Evolutionary conservation across 129 eudicot genomes (phyloP), one percentile per base, ranked within the genome.

Genomic region (Arctium minus): DNA sequence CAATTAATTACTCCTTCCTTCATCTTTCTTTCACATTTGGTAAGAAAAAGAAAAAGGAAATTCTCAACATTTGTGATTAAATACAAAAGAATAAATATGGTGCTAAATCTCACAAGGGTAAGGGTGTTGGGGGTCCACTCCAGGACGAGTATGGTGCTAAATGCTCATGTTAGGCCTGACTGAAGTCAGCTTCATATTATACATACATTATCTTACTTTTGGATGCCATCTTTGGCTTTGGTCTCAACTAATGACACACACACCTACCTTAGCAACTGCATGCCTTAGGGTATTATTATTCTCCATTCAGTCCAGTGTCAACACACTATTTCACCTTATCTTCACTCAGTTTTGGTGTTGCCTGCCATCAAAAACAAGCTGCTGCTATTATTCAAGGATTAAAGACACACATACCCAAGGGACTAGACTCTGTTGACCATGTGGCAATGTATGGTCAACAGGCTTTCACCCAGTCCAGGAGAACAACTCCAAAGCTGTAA

Each of bases 271-370:
- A 15, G 92, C 94, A 85, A 88, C 93, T 22, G 27, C 27, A 22
- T 71, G 92, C 91, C 87, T 89, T 90, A 72, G 92, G 97, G 88
- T 22, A 22, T 22, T 22, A 22, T 22, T 86, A 92, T 75, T 92
- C 89, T 77, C 89, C 88, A 42, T 73, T 75, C 56, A 92, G 88
- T 87, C 89, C 86, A 44, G 88, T 77, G 81, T 92, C 97, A 82
- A 92, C 92, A 82, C 93, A 89, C 79, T 89, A 88, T 78, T 87
- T 87, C 60, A 92, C 97, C 89, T 89, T 92, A 72, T 92, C 94
- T 78, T 92, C 97, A 50, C 91, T 87, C 32, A 92, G 97, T 84
- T 83, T 92, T 53, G 97, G 97, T 15, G 90, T 90, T 62, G 97
- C 97, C 97, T 92, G 27, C 35, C 78, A 80, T 13, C 42, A 78